These are phyloP conservation scores for Ascochyta rabiei DNA, from an alignment of 2,329 filamentous ascomycete species.

Conservation along the genomic window DNA sequence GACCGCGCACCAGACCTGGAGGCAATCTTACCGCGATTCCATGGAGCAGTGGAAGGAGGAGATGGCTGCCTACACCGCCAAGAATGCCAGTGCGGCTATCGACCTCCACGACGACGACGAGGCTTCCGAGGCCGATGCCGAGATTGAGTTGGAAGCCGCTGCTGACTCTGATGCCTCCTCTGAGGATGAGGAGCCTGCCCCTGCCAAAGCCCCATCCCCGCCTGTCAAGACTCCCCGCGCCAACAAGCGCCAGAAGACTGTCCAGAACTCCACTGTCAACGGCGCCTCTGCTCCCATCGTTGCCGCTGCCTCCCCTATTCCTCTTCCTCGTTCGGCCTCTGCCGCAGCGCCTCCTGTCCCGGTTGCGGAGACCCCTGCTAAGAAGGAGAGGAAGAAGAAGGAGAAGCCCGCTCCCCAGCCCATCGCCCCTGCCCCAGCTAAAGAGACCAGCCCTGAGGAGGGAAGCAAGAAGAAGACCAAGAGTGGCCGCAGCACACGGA, in stretches of 20 bases:
- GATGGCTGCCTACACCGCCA: slow-evolving; percentile 62
- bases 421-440: slow-evolving; percentile 34
- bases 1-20: slow-evolving; percentile 38
- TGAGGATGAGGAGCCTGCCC: slow-evolving; percentile 42
- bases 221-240: slow-evolving; percentile 43
- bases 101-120: slow-evolving; percentile 53
- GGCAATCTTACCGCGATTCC: slow-evolving; percentile 58
- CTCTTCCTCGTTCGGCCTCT: slow-evolving; percentile 28
- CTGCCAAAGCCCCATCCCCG: slow-evolving; percentile 45
- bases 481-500: slow-evolving; percentile 39
- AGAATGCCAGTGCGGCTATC: slow-evolving; percentile 44
- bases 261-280: slow-evolving; percentile 30
- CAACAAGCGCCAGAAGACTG: slow-evolving; percentile 49
- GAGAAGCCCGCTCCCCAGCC: slow-evolving; percentile 33
- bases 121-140: slow-evolving; percentile 40
- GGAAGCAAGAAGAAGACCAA: slow-evolving; percentile 45
- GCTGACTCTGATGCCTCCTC: slow-evolving; percentile 52
- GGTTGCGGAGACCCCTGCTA: slow-evolving; percentile 30
- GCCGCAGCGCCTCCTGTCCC: slow-evolving; percentile 18
- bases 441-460: slow-evolving; percentile 41
- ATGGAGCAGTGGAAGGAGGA: slow-evolving; percentile 63
- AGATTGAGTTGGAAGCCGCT: slow-evolving; percentile 42
- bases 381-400: slow-evolving; percentile 47
- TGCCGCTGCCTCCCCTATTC: slow-evolving; percentile 30
- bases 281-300: slow-evolving; percentile 29